These are phyloP conservation scores for Hymenoscyphus infarciens DNA, from an alignment of 2,329 filamentous ascomycete genomes.

Conservation along the genomic window DNA sequence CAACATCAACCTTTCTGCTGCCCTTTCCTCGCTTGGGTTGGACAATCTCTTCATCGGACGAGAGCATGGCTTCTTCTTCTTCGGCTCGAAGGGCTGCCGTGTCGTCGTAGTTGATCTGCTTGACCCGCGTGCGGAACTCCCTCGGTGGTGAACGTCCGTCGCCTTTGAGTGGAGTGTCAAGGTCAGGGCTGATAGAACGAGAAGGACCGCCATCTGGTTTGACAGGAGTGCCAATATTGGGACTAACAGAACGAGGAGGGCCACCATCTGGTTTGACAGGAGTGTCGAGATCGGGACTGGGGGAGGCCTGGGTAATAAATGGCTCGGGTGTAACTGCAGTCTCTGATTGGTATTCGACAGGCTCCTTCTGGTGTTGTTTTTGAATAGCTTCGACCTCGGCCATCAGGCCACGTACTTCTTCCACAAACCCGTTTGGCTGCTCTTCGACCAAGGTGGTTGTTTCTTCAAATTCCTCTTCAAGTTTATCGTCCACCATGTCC, in stretches of 20 bases:
- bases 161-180: slow-evolving; percentile 5
- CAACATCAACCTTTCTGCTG: neutral
- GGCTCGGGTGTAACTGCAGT: neutral
- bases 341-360: neutral
- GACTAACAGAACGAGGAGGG: neutral
- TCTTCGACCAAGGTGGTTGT: neutral
- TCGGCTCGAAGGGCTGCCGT: neutral
- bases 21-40: neutral
- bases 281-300: neutral
- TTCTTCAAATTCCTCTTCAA: neutral
- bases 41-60: neutral
- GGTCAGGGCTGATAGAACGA: slow-evolving; percentile 1
- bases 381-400: neutral
- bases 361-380: neutral
- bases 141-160: slow-evolving; percentile 4
- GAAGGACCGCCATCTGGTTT: neutral
- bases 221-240: neutral
- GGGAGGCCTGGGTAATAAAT: neutral
- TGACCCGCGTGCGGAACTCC: neutral
- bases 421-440: neutral
- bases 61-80: neutral
- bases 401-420: neutral
- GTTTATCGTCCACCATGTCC: neutral
- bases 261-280: neutral
- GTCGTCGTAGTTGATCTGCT: slow-evolving; percentile 3